Conservation (phyloP, 139 green algal genomes). For the Desmodesmus armatus region DNA sequence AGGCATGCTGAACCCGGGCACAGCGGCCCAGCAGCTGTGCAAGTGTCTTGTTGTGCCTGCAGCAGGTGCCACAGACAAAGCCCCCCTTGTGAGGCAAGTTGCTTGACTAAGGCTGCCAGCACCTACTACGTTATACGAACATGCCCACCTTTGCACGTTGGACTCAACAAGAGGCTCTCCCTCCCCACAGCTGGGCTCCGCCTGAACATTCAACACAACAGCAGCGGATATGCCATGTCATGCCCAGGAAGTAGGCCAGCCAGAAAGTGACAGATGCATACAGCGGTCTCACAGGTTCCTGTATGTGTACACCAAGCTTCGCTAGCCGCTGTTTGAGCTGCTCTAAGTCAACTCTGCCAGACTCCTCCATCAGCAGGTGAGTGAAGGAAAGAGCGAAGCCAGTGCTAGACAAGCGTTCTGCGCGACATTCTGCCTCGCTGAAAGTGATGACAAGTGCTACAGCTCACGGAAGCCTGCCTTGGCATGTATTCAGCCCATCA, state of each 20-base stretch:
- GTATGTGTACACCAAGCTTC: constrained; percentile 36
- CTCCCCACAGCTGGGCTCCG: not conserved
- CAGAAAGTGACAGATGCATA: not conserved
- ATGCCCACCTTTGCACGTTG: not conserved
- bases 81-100: too few relatives aligned
- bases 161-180: not conserved
- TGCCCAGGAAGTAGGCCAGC: not conserved
- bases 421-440: not conserved
- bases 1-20: not conserved
- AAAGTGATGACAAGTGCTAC: not conserved
- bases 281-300: not conserved
- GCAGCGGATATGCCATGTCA: not conserved
- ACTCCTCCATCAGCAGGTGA: not conserved
- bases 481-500: not conserved
- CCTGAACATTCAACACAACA: not conserved
- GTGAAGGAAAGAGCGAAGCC: too few relatives aligned
- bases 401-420: too few relatives aligned
- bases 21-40: not conserved
- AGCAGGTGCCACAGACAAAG: too few relatives aligned
- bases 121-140: not conserved
- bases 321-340: constrained; percentile 20
- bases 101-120: not conserved
- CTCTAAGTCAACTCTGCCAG: constrained; percentile 24
- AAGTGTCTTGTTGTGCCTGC: not conserved
- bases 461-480: not conserved